These are phyloP conservation scores for Solanum pinnatisectum DNA, from an alignment of 257 asterid species.

Conservation along the genomic window DNA sequence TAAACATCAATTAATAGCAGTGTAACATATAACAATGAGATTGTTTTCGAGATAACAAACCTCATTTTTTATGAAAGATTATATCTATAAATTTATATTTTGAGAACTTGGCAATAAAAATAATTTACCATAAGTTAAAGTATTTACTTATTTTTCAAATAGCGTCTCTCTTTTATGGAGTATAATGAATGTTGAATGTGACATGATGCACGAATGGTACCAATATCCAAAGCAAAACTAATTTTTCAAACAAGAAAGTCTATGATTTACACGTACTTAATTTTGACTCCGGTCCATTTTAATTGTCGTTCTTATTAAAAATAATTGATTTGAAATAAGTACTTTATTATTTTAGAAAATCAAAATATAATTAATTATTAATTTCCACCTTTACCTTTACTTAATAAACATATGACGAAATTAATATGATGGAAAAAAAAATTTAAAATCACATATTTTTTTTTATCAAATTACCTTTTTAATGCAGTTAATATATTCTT, in stretches of 20 bases:
- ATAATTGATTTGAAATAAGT: background rate
- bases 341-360: background rate
- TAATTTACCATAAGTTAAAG: background rate
- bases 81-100: background rate
- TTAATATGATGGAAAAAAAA: background rate
- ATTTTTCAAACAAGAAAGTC: background rate
- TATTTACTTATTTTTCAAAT: background rate
- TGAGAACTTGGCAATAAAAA: background rate
- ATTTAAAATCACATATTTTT: background rate
- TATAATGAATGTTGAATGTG: background rate
- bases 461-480: background rate
- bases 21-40: background rate
- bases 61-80: background rate
- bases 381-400: background rate
- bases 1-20: background rate
- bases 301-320: background rate
- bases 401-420: background rate
- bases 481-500: background rate
- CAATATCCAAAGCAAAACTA: background rate
- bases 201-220: background rate
- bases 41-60: background rate
- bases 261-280: background rate
- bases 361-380: background rate
- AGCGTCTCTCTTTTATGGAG: background rate
- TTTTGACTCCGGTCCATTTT: background rate